Conservation (phyloP, 2,329 filamentous ascomycete species). For the Cladophialophora carrionii region DNA sequence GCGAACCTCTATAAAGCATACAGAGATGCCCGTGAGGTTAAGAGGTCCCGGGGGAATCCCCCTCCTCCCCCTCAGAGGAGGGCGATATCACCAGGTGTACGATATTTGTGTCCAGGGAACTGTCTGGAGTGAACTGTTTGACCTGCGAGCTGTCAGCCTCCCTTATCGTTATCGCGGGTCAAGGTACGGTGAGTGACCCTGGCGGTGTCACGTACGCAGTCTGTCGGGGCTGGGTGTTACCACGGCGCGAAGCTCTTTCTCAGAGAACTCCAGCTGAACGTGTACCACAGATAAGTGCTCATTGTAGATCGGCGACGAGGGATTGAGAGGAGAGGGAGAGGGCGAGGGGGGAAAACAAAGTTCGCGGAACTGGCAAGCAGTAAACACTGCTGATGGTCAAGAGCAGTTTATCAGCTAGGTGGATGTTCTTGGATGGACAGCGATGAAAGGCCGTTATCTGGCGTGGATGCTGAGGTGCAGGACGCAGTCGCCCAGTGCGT, state of each 20-base stretch:
- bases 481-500: constrained; percentile 13
- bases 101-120: constrained; percentile 18
- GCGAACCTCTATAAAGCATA: constrained; percentile 16
- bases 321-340: constrained; percentile 8
- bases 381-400: constrained; percentile 20
- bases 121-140: constrained; percentile 20
- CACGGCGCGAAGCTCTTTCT: constrained; percentile 38
- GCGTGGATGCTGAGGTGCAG: constrained; percentile 22
- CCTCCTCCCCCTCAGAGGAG: constrained; percentile 22
- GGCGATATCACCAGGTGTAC: constrained; percentile 22
- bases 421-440: constrained; percentile 29
- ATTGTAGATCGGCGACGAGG: constrained; percentile 32
- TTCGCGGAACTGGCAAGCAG: constrained; percentile 14
- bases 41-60: constrained; percentile 12
- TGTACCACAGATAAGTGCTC: constrained; percentile 39
- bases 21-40: constrained; percentile 23
- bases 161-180: constrained; percentile 20
- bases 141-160: constrained; percentile 26
- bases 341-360: constrained; percentile 7
- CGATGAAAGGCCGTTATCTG: constrained; percentile 32
- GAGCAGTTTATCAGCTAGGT: constrained; percentile 28
- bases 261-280: constrained; percentile 39
- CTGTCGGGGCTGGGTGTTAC: constrained; percentile 22
- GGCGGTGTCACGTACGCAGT: constrained; percentile 23
- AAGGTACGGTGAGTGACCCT: constrained; percentile 30